Conservation (phyloP, 306 rosid species). For the Sindora glabra region DNA sequence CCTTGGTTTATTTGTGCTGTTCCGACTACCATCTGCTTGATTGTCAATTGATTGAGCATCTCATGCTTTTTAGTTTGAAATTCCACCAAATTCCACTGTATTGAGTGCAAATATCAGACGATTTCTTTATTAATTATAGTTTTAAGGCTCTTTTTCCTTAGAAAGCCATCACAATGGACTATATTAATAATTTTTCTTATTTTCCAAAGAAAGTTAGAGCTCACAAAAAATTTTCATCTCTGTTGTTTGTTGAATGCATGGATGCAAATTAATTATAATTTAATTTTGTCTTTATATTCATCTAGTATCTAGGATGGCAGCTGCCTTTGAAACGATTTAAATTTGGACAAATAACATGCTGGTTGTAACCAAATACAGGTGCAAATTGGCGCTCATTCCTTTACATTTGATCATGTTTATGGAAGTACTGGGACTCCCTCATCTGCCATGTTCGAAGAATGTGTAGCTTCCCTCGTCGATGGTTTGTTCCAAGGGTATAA, state of each 20-base stretch:
- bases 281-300: too few relatives aligned
- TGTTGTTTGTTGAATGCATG: not conserved
- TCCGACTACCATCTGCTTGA: conserved; percentile 1
- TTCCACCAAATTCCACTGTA: too few relatives aligned
- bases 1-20: not conserved
- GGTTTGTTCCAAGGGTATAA: conserved; percentile 98
- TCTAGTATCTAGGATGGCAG: too few relatives aligned
- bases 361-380: conserved; percentile 56
- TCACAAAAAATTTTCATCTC: not conserved
- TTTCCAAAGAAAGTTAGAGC: not conserved
- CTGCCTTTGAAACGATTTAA: not conserved
- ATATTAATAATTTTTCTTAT: not conserved
- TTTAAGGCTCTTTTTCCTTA: not conserved
- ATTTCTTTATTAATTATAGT: too few relatives aligned
- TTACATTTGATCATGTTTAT: conserved; percentile 94
- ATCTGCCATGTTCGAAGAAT: conserved; percentile 77
- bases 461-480: conserved; percentile 80
- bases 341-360: conserved; percentile 3
- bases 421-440: conserved; percentile 91
- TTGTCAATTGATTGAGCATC: conserved; percentile 4
- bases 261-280: not conserved
- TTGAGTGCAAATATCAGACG: too few relatives aligned
- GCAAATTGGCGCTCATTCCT: conserved; percentile 92
- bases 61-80: too few relatives aligned
- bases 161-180: not conserved